A percentile compares a stretch with the other conserved stretches of the same genome.
phyloP scores from a whole-genome alignment of 1,139 yeast genomes.

The Suhomyces chickasaworum region DNA sequence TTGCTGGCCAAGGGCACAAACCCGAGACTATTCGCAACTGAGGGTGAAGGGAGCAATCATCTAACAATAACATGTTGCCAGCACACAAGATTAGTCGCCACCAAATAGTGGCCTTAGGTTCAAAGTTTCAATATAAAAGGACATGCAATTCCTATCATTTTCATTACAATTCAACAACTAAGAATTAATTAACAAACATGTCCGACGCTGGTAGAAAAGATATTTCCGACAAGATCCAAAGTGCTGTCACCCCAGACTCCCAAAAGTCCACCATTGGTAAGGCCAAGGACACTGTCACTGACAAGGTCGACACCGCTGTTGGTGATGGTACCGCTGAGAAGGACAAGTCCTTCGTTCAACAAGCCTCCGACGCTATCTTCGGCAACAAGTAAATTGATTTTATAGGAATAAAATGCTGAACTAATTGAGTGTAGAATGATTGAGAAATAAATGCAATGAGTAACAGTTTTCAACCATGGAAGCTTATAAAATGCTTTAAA shows the following conservation, averaged over 20 bases:
- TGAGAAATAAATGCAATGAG: no score
- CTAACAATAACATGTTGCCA: not conserved
- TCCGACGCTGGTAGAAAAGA: constrained; percentile 80
- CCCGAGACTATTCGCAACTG: not conserved
- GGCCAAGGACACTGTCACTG: constrained; percentile 73
- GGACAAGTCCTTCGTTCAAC: constrained; percentile 70
- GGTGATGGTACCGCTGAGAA: constrained; percentile 58
- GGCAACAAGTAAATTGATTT: constrained; percentile 19
- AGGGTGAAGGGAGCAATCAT: not conserved
- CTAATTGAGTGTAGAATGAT: not conserved
- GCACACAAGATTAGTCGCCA: not conserved
- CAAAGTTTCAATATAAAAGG: constrained; percentile 9
- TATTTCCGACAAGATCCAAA: constrained; percentile 66
- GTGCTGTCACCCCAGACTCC: constrained; percentile 70
- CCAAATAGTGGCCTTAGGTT: not conserved
- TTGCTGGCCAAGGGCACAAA: constrained; percentile 1
- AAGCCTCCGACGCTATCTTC: constrained; percentile 54
- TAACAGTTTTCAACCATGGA: no score
- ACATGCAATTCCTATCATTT: not conserved
- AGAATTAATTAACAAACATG: constrained; percentile 36
- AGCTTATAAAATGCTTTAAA: no score
- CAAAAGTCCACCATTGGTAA: constrained; percentile 66
- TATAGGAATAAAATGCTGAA: not conserved
- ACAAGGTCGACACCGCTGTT: constrained; percentile 64
- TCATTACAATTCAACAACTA: constrained; percentile 6